Conservation (phyloP, 257 asterid species). For the Mitragyna speciosa region DNA sequence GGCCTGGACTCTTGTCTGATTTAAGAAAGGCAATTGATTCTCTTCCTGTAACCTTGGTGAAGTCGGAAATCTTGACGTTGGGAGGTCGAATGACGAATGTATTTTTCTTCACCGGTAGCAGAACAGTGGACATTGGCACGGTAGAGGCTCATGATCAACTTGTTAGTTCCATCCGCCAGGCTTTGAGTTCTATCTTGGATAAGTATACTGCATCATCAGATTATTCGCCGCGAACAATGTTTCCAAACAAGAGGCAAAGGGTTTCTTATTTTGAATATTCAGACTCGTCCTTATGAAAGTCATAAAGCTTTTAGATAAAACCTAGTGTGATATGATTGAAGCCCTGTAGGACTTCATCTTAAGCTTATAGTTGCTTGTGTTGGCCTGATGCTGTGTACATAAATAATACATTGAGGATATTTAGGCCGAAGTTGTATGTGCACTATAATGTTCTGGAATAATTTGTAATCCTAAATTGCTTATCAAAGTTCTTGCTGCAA, state of each 20-base stretch:
- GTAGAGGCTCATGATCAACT: slow-evolving; percentile 23
- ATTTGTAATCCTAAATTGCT: too few relatives aligned
- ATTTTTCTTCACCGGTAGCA: slow-evolving; percentile 36
- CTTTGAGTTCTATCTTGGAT: slow-evolving; percentile 52
- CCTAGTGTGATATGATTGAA: not conserved
- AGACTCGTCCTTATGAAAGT: slow-evolving; percentile 30
- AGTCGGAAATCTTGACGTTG: slow-evolving; percentile 67
- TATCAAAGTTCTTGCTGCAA: too few relatives aligned
- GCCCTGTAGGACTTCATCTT: not conserved
- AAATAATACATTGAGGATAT: not conserved
- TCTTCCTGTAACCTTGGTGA: slow-evolving; percentile 41
- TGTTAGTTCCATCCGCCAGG: slow-evolving; percentile 36
- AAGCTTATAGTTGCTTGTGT: not conserved
- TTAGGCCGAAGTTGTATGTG: not conserved
- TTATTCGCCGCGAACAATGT: slow-evolving; percentile 36
- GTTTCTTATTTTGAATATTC: slow-evolving; percentile 40
- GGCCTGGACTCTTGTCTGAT: slow-evolving; percentile 57
- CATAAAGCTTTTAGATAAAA: not conserved
- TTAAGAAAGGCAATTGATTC: slow-evolving; percentile 39
- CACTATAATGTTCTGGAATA: not conserved
- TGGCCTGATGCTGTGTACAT: not conserved
- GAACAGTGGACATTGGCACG: slow-evolving; percentile 4
- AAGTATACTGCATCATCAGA: slow-evolving; percentile 57
- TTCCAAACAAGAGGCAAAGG: slow-evolving; percentile 58
- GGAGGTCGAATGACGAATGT: slow-evolving; percentile 60